These are phyloP conservation scores for Cunninghamia lanceolata DNA, from an alignment of 75 land plant species.

Conservation along the genomic window DNA sequence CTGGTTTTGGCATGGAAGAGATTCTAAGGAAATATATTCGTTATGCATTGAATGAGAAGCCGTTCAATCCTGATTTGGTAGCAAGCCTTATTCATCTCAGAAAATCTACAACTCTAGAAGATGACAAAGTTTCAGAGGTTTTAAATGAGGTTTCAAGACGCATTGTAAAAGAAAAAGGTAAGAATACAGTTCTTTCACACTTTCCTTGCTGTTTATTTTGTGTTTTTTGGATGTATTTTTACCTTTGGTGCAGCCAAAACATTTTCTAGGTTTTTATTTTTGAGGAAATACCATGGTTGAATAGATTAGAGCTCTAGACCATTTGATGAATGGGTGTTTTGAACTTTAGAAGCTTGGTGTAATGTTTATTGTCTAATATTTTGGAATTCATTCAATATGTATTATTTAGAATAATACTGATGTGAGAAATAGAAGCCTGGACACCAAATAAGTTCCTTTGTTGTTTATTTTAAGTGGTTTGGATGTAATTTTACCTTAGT, in stretches of 20 bases:
- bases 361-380: background rate
- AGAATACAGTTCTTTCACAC: background rate
- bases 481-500: background rate
- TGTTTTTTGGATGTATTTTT: background rate
- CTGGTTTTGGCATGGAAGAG: conserved; percentile 71
- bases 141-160: conserved; percentile 85
- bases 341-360: background rate
- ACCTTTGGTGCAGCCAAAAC: background rate
- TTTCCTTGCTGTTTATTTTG: background rate
- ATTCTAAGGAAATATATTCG: conserved; percentile 87
- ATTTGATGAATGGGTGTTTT: background rate
- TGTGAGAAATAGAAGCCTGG: background rate
- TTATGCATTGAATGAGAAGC: conserved; percentile 89
- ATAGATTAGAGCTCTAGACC: background rate
- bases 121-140: conserved; percentile 74
- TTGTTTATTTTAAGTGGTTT: too few relatives aligned
- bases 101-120: conserved; percentile 67
- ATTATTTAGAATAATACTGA: background rate
- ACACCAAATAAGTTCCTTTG: background rate
- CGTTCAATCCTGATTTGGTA: conserved; percentile 75
- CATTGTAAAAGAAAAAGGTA: conserved; percentile 89
- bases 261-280: background rate
- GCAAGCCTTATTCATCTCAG: conserved; percentile 72
- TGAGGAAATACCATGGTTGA: background rate
- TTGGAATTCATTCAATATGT: background rate